Conservation (phyloP, 768 basidiomycete species). For the Mycena crocata region DNA sequence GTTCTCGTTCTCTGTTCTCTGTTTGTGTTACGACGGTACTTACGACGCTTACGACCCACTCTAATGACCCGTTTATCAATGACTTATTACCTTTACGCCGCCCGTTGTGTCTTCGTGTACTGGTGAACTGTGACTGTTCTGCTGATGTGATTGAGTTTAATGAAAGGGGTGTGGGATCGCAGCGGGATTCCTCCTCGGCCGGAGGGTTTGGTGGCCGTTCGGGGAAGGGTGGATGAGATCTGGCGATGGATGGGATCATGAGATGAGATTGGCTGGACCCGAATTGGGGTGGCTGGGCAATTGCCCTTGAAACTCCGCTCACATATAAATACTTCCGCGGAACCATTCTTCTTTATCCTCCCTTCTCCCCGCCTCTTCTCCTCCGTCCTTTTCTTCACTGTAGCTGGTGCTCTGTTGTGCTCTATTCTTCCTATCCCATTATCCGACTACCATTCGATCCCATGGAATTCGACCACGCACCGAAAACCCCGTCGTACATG, state of each 20-base stretch:
- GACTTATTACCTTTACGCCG: constrained; percentile 38
- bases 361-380: constrained; percentile 39
- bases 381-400: constrained; percentile 23
- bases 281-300: constrained; percentile 9
- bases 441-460: constrained; percentile 38
- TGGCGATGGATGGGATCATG: constrained; percentile 2
- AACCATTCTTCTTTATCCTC: constrained; percentile 41
- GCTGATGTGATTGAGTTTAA: constrained; percentile 15
- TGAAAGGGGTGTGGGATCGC: constrained; percentile 32
- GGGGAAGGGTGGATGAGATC: background rate
- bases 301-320: constrained; percentile 18
- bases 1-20: constrained; percentile 40
- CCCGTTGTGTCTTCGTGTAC: constrained; percentile 33
- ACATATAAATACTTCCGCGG: constrained; percentile 36
- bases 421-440: constrained; percentile 39
- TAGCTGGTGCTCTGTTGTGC: constrained; percentile 19
- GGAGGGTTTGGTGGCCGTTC: too few species aligned
- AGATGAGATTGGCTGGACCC: constrained; percentile 17
- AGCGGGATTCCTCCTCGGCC: constrained; percentile 29
- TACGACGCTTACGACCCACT: constrained; percentile 31
- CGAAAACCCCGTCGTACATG: constrained; percentile 62
- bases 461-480: constrained; percentile 61
- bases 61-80: constrained; percentile 48
- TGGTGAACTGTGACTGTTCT: constrained; percentile 33
- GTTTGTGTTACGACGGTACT: constrained; percentile 36